A percentile compares a stretch with the other conserved stretches of the same genome.
Evolutionary conservation across 805 yeast genomes (phyloP).

Genomic region (Lipomyces sp.): DNA sequence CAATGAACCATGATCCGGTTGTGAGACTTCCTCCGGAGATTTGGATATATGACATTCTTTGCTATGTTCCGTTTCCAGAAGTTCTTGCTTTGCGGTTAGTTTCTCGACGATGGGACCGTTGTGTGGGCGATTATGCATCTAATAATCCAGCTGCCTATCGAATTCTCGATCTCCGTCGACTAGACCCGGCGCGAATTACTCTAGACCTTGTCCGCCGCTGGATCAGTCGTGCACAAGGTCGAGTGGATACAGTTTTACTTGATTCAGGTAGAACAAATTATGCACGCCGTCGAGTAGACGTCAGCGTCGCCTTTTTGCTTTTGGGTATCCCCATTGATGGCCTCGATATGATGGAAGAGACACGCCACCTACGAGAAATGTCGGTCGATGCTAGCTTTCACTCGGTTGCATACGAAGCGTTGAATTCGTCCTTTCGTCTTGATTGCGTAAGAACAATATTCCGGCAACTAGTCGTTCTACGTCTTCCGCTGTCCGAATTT

Average conservation of each 20-base stretch:
- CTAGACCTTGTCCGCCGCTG: constrained; percentile 1
- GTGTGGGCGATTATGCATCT: constrained; percentile 3
- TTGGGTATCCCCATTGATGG: constrained; percentile 2
- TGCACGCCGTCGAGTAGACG: constrained; percentile 2
- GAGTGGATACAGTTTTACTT: background rate
- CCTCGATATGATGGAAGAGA: background rate
- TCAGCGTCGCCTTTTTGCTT: constrained; percentile 1
- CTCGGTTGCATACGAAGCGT: constrained; percentile 7
- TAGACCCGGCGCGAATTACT: background rate
- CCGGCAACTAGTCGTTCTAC: background rate
- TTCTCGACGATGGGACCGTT: background rate
- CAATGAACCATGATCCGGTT: background rate
- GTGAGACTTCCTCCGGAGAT: constrained; percentile 1
- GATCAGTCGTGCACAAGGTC: constrained; percentile 1
- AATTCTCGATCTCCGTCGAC: background rate
- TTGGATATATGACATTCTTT: constrained; percentile 6
- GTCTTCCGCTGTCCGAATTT: constrained; percentile 7
- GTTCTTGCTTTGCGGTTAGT: background rate
- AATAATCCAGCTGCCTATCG: background rate
- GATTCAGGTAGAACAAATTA: constrained; percentile 1
- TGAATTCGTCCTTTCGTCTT: constrained; percentile 1
- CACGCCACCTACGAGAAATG: background rate
- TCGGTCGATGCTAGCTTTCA: constrained; percentile 7
- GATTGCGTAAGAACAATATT: constrained; percentile 1
- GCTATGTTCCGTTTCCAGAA: constrained; percentile 1